Evolutionary conservation across 208 protist species (phyloP).

Genomic region (Trypanosoma mega): DNA sequence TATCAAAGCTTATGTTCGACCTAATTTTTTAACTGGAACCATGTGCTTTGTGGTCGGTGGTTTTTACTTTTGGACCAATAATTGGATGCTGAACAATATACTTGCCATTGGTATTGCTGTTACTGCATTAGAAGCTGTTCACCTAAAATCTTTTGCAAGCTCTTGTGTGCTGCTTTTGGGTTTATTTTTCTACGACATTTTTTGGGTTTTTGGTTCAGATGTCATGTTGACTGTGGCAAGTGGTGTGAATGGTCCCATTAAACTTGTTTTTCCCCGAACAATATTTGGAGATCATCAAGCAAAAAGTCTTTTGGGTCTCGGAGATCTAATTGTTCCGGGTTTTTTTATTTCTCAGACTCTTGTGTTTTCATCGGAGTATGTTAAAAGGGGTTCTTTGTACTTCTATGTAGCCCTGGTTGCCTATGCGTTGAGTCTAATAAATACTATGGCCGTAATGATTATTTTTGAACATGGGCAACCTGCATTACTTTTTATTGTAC

Average conservation of each 20-base stretch:
- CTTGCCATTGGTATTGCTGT: constrained; percentile 92
- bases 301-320: constrained; percentile 94
- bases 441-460: constrained; percentile 96
- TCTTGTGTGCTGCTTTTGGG: constrained; percentile 81
- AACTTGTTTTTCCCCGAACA: constrained; percentile 93
- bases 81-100: constrained; percentile 95
- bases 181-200: constrained; percentile 98
- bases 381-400: constrained; percentile 78
- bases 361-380: constrained; percentile 83
- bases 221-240: constrained; percentile 96
- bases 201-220: constrained; percentile 97
- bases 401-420: constrained; percentile 82
- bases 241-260: constrained; percentile 95
- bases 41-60: constrained; percentile 53
- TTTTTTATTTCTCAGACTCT: constrained; percentile 94
- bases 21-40: constrained; percentile 64
- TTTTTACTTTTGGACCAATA: constrained; percentile 70
- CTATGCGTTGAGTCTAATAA: constrained; percentile 90
- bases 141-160: constrained; percentile 54
- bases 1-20: constrained; percentile 47
- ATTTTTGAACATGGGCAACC: constrained; percentile 93
- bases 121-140: constrained; percentile 52
- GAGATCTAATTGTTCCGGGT: constrained; percentile 96
- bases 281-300: constrained; percentile 64
- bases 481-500: constrained; percentile 91